Evolutionary conservation across 768 basidiomycete genomes (phyloP).

Genomic region (Mycena chlorophos): DNA sequence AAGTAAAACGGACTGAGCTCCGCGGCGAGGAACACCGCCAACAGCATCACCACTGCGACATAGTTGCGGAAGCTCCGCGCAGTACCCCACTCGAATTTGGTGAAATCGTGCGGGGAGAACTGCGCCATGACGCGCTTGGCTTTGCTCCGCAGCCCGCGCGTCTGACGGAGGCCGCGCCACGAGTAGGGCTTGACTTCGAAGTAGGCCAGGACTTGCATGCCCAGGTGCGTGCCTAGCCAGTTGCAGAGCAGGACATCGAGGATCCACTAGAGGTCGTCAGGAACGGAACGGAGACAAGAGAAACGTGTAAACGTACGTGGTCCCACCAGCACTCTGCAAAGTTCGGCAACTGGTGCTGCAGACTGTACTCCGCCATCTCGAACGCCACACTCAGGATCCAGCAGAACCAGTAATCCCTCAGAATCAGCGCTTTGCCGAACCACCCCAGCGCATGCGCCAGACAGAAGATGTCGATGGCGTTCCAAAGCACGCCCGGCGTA

Average conservation of each 20-base stretch:
- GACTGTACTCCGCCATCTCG: constrained; percentile 84
- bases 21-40: constrained; percentile 78
- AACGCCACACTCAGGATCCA: constrained; percentile 90
- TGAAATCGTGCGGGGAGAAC: constrained; percentile 87
- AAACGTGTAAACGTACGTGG: constrained; percentile 62
- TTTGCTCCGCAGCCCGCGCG: constrained; percentile 74
- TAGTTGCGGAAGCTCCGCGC: constrained; percentile 74
- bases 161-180: constrained; percentile 83
- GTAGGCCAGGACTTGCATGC: constrained; percentile 88
- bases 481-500: constrained; percentile 66
- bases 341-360: constrained; percentile 86
- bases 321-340: constrained; percentile 96
- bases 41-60: constrained; percentile 68
- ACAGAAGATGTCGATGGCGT: constrained; percentile 85
- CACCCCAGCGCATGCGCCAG: constrained; percentile 83
- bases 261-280: constrained; percentile 60
- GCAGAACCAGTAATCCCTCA: constrained; percentile 93
- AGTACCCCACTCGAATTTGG: constrained; percentile 86
- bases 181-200: constrained; percentile 89
- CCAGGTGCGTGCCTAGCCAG: constrained; percentile 84
- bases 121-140: constrained; percentile 78
- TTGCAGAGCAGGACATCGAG: constrained; percentile 86
- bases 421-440: constrained; percentile 89
- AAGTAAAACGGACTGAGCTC: constrained; percentile 89
- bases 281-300: constrained; percentile 12